Percentiles rank a stretch among this genome's conserved stretches.
phyloP scores from a whole-genome alignment of 1,139 yeast species.

The Geotrichum europaeum region DNA sequence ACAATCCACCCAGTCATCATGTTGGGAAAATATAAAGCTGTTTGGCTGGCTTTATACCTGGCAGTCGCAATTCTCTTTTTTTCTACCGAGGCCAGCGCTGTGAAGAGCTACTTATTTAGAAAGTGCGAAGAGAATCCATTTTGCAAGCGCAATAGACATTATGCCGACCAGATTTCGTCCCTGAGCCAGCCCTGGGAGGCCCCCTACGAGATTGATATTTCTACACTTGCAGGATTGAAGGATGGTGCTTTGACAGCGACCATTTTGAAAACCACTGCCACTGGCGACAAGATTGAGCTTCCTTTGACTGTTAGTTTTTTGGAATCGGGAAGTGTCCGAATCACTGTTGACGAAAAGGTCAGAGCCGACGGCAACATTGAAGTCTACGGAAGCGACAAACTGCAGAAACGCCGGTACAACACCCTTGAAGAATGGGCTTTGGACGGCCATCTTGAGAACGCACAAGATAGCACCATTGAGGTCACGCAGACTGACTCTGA shows the following conservation, averaged over 20 bases:
- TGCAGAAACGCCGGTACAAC: conserved; percentile 46
- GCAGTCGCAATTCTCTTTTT: conserved; percentile 15
- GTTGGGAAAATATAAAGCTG: conserved; percentile 5
- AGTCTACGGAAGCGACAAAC: conserved; percentile 21
- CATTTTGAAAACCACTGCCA: conserved; percentile 33
- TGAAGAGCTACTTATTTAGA: conserved; percentile 68
- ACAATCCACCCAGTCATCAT: not conserved
- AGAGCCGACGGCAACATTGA: conserved; percentile 36
- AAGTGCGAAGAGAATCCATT: conserved; percentile 80
- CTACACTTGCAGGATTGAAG: conserved; percentile 34
- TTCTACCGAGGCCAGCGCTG: conserved; percentile 36
- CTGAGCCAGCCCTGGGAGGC: conserved; percentile 33
- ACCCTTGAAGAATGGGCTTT: conserved; percentile 62
- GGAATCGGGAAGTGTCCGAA: conserved; percentile 49
- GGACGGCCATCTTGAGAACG: conserved; percentile 27
- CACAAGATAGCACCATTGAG: conserved; percentile 10
- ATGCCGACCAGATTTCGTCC: conserved; percentile 45
- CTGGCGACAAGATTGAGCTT: conserved; percentile 32
- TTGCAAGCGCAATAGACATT: conserved; percentile 73
- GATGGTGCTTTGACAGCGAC: conserved; percentile 36
- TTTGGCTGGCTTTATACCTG: conserved; percentile 17
- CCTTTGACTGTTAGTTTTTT: conserved; percentile 56
- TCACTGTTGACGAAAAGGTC: conserved; percentile 57
- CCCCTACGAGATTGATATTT: conserved; percentile 50
- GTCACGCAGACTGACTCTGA: conserved; percentile 16